Percentiles rank a stretch among this genome's conserved stretches.
These are phyloP conservation scores for Penicillium sp. DNA, from an alignment of 2,329 filamentous ascomycete species.

Conservation along the genomic window DNA sequence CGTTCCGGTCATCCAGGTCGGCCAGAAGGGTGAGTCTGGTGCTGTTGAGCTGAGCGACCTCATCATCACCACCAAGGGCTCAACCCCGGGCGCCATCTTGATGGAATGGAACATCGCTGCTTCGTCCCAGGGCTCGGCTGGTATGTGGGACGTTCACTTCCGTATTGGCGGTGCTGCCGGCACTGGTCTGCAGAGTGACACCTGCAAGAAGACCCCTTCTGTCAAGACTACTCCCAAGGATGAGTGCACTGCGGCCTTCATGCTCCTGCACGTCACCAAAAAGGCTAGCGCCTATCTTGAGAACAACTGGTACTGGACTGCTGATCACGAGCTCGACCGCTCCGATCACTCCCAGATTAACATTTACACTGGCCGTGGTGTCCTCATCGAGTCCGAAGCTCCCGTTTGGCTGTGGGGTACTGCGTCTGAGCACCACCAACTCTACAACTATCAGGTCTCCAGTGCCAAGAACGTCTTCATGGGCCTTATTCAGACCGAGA, in stretches of 20 bases:
- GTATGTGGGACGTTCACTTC: slow-evolving; percentile 95
- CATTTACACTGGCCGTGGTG: slow-evolving; percentile 85
- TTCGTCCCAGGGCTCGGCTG: slow-evolving; percentile 66
- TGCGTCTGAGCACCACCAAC: slow-evolving; percentile 61
- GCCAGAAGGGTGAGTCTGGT: slow-evolving; percentile 74
- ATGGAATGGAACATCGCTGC: slow-evolving; percentile 88
- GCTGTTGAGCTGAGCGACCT: slow-evolving; percentile 86
- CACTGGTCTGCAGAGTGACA: slow-evolving; percentile 78
- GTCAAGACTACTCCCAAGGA: slow-evolving; percentile 64
- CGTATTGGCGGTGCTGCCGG: slow-evolving; percentile 87
- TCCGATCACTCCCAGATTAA: slow-evolving; percentile 68
- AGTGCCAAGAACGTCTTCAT: slow-evolving; percentile 81
- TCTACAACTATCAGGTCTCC: slow-evolving; percentile 82
- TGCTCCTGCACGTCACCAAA: slow-evolving; percentile 62
- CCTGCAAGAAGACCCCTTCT: slow-evolving; percentile 76
- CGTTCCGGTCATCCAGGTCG: slow-evolving; percentile 83
- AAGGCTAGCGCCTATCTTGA: slow-evolving; percentile 75
- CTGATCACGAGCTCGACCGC: slow-evolving; percentile 86
- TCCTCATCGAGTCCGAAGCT: slow-evolving; percentile 77
- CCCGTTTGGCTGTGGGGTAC: slow-evolving; percentile 86
- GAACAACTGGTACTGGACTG: slow-evolving; percentile 89
- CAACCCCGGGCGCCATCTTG: slow-evolving; percentile 84
- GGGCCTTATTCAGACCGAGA: slow-evolving; percentile 85
- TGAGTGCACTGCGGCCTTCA: slow-evolving; percentile 74
- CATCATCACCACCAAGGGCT: slow-evolving; percentile 80